Base-by-base conservation (phyloP, 768 basidiomycete genomes). In the Pleurotus tuoliensis region DNA sequence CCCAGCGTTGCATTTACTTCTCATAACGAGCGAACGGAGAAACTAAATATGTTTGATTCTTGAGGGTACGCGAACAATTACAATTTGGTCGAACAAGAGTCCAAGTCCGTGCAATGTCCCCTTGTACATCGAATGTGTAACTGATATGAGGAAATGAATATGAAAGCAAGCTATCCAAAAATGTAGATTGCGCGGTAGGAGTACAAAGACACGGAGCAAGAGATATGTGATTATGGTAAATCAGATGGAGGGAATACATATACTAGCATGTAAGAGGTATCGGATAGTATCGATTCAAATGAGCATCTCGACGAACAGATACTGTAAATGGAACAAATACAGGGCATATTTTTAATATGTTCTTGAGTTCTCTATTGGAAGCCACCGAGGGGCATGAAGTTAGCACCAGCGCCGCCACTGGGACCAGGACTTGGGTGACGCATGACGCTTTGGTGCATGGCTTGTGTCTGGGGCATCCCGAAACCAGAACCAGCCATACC, bases 401-500 rank as follows among this genome's bases (percentile, higher is more conserved):
- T 74, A 59, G 77, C 78, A 54, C 69, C 70, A 15, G 68, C 72
- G 43, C 66, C 66, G n/a, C 62, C 67, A 51, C 75, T 66, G 9
- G 84, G 85, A 12, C 75, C 80, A 12, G 89, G 87, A 66, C 82
- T 89, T 11, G 88, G 82, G 69, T 92, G 87, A 58, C 90, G 82
- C 88, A 92, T 86, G 56, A 92, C 87, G 61, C 88, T 90, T 65
- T 87, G 85, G 54, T 90, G 89, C 84, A 92, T 90, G n/a, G 88
- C 82, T 59, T 88, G 87, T 39, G 81, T 77, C 61, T 84, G 81
- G 13, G 76, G 72, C 47, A 77, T 79, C 22, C 76, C 78, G 63
- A 80, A 84, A 53, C 82, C 78, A 71, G 73, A 62, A 20, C 68
- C 73, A 64, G 73, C 76, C 76, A 78, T 67, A 68, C 78, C 82